Evolutionary conservation across 495 filamentous ascomycete genomes (phyloP).

Genomic region (Aspergillus kassunensis): DNA sequence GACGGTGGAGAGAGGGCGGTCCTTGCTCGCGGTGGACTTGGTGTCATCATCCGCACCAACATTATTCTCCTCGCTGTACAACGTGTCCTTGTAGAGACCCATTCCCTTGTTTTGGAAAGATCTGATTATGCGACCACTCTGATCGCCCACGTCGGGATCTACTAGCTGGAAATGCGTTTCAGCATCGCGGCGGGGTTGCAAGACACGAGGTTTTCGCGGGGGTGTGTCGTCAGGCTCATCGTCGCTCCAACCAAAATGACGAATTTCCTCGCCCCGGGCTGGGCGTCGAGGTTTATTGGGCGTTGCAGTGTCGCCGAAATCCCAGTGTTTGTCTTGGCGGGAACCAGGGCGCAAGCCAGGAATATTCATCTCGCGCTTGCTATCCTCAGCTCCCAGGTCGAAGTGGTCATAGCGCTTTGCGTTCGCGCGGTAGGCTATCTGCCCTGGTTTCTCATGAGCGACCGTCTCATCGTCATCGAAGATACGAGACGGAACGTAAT

Average conservation of each 20-base stretch:
- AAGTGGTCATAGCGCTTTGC: conserved; percentile 83
- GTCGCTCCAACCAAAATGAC: conserved; percentile 71
- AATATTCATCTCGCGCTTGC: conserved; percentile 33
- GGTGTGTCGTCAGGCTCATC: conserved; percentile 61
- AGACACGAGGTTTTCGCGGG: conserved; percentile 47
- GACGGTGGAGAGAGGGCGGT: conserved; percentile 51
- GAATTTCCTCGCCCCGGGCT: conserved; percentile 48
- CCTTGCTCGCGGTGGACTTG: conserved; percentile 25
- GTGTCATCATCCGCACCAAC: conserved; percentile 20
- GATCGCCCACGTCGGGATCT: conserved; percentile 37
- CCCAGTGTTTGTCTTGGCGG: conserved; percentile 71
- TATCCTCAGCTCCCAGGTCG: conserved; percentile 66
- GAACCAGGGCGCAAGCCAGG: conserved; percentile 41
- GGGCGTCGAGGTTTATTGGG: conserved; percentile 66
- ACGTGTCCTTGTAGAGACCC: conserved; percentile 72
- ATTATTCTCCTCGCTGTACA: conserved; percentile 55
- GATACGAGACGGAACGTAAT: conserved; percentile 60
- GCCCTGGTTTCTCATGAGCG: conserved; percentile 30
- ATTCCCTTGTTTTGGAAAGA: conserved; percentile 57
- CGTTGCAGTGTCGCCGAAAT: conserved; percentile 79
- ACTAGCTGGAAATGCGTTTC: conserved; percentile 74
- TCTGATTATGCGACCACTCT: conserved; percentile 34
- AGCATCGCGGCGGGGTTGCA: conserved; percentile 71
- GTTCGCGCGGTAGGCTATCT: conserved; percentile 55
- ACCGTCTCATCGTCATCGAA: conserved; percentile 56